Percentiles rank a stretch among this genome's conserved stretches.
Conservation (phyloP, 495 filamentous ascomycete genomes). For the Halenospora varia region DNA sequence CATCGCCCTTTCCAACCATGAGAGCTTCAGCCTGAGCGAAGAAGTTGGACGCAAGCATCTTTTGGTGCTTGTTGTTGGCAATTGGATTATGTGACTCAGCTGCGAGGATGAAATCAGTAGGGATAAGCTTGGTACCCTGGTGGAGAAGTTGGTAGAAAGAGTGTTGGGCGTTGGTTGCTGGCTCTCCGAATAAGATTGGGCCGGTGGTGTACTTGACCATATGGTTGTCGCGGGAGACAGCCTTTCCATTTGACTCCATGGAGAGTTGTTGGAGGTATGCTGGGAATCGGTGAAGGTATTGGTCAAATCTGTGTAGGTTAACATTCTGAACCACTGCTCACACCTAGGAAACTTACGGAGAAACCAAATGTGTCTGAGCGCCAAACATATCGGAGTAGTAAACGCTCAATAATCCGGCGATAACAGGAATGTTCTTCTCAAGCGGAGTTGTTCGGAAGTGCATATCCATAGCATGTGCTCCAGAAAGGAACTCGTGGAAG, state of each 20-base stretch:
- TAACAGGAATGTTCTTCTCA: constrained; percentile 88
- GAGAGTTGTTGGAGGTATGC: constrained; percentile 98
- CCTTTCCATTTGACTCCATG: constrained; percentile 99
- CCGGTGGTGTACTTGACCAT: constrained; percentile 97
- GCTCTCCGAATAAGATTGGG: constrained; percentile 93
- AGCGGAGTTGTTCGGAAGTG: constrained; percentile 91
- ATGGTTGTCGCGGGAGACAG: constrained; percentile 83
- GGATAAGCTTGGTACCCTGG: constrained; percentile 98
- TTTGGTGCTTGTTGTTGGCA: constrained; percentile 88
- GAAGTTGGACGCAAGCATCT: constrained; percentile 99
- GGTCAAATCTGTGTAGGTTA: constrained; percentile 66
- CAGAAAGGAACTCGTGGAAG: constrained; percentile 94
- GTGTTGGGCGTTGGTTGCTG: constrained; percentile 98
- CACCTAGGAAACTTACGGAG: constrained; percentile 54
- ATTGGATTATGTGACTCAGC: constrained; percentile 96
- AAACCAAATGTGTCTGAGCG: constrained; percentile 94
- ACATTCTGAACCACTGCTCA: constrained; percentile 17
- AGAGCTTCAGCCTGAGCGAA: constrained; percentile 95
- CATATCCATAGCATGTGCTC: constrained; percentile 96
- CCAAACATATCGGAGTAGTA: constrained; percentile 99
- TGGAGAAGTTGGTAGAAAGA: constrained; percentile 99
- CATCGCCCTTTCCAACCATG: constrained; percentile 95
- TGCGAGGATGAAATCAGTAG: constrained; percentile 94
- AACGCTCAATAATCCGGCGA: constrained; percentile 90
- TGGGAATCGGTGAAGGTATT: constrained; percentile 98